These are phyloP conservation scores for Podaxis carcinomalis DNA, from an alignment of 768 basidiomycete genomes.

Conservation along the genomic window DNA sequence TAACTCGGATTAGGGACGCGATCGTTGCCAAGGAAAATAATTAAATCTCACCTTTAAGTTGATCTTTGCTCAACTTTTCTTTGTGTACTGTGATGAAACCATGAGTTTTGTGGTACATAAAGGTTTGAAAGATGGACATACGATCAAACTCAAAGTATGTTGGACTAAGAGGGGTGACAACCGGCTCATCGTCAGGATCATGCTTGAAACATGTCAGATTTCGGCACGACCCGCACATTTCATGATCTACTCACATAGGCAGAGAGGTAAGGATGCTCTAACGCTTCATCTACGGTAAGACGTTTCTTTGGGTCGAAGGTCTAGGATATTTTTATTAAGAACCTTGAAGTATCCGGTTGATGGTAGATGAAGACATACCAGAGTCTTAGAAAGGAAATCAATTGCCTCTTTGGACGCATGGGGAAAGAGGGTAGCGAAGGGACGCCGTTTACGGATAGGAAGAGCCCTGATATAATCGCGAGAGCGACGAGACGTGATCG, in stretches of 20 bases:
- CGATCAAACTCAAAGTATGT: conserved; percentile 90
- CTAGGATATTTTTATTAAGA: conserved; percentile 22
- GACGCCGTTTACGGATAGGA: conserved; percentile 72
- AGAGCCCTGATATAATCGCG: conserved; percentile 85
- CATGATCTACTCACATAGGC: conserved; percentile 52
- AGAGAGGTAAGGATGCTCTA: conserved; percentile 77
- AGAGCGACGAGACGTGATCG: conserved; percentile 80
- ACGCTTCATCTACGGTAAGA: conserved; percentile 75
- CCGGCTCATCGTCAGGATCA: conserved; percentile 88
- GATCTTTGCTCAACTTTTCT: conserved; percentile 71
- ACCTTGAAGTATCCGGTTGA: background rate
- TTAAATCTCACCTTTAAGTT: conserved; percentile 52
- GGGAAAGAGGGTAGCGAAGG: conserved; percentile 73
- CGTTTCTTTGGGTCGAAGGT: conserved; percentile 90
- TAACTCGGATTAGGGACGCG: conserved; percentile 11
- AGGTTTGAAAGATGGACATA: conserved; percentile 29
- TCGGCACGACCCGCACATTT: background rate
- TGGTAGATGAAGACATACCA: conserved; percentile 39
- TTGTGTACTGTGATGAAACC: conserved; percentile 46
- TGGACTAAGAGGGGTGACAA: conserved; percentile 72
- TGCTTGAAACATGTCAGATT: conserved; percentile 40
- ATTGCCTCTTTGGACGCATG: conserved; percentile 69
- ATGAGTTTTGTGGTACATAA: background rate
- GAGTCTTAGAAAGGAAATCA: conserved; percentile 67
- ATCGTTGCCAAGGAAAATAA: conserved; percentile 11